phyloP scores from a whole-genome alignment of 306 rosid species.

The Cucurbita argyrosperma region DNA sequence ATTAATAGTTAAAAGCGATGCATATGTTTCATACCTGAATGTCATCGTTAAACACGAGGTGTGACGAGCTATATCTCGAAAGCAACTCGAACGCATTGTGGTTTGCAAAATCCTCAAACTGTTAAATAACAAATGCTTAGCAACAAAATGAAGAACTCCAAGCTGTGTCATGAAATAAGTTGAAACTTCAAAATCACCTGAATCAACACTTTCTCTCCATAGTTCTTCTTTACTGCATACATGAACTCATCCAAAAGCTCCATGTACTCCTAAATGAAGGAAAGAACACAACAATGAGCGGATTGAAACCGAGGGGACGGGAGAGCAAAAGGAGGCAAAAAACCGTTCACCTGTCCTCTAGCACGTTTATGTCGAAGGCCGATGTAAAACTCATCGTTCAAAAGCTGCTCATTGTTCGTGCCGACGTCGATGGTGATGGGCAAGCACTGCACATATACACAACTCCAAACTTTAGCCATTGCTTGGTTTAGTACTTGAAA shows the following conservation, averaged over 20 bases:
- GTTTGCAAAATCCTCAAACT: conserved; percentile 95
- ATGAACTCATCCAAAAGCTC: conserved; percentile 95
- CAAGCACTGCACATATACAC: conserved; percentile 46
- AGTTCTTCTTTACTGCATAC: conserved; percentile 78
- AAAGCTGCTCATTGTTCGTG: conserved; percentile 74
- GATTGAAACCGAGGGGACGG: neutral
- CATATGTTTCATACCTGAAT: conserved; percentile 45
- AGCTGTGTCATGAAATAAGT: neutral
- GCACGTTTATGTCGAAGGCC: conserved; percentile 78
- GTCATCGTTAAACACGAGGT: conserved; percentile 93
- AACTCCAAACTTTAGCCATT: neutral
- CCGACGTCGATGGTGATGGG: conserved; percentile 94
- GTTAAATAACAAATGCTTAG: conserved; percentile 14
- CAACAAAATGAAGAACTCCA: neutral
- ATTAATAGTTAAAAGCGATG: neutral
- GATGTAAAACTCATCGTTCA: conserved; percentile 83
- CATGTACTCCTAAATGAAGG: conserved; percentile 57
- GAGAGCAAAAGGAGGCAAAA: neutral
- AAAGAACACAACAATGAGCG: neutral
- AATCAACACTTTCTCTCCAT: conserved; percentile 80
- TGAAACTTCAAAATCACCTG: conserved; percentile 50
- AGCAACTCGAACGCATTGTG: conserved; percentile 93
- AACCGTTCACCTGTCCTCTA: conserved; percentile 61
- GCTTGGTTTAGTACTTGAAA: neutral
- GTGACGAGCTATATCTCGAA: conserved; percentile 53